These are phyloP conservation scores for Cocos nucifera DNA, from an alignment of 176 grass and related monocot genomes.

Conservation along the genomic window DNA sequence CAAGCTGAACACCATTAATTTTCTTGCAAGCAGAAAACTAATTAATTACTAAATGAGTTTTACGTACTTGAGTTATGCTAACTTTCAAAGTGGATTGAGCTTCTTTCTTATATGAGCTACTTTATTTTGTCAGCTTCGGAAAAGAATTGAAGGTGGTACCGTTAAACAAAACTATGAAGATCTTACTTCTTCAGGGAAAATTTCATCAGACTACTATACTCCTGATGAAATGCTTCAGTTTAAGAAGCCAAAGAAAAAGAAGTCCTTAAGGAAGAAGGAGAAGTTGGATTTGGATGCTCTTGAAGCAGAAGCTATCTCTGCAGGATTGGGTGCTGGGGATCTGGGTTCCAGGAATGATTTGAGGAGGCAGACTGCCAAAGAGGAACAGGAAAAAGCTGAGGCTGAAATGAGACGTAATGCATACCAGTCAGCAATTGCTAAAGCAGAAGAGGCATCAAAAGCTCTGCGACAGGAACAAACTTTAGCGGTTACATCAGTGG, in stretches of 20 bases:
- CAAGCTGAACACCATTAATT: no score
- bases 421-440: slow-evolving; percentile 63
- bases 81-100: no score
- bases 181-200: slow-evolving; percentile 45
- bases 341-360: slow-evolving; percentile 69
- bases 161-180: slow-evolving; percentile 54
- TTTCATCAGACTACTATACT: slow-evolving; percentile 70
- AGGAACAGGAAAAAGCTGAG: slow-evolving; percentile 64
- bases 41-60: no score
- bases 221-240: slow-evolving; percentile 86
- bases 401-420: slow-evolving; percentile 65
- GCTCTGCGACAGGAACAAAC: slow-evolving; percentile 55
- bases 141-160: slow-evolving; percentile 56
- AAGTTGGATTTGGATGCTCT: slow-evolving; percentile 82
- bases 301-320: slow-evolving; percentile 73
- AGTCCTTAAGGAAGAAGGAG: slow-evolving; percentile 88
- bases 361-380: slow-evolving; percentile 42
- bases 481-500: slow-evolving; percentile 16
- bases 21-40: no score
- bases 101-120: slow-evolving; percentile 3
- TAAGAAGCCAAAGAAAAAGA: slow-evolving; percentile 99
- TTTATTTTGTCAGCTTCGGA: slow-evolving; percentile 64
- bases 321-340: slow-evolving; percentile 72
- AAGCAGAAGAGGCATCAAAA: slow-evolving; percentile 74
- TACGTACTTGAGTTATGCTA: no score